These are phyloP conservation scores for Poronia punctata DNA, from an alignment of 495 filamentous ascomycete genomes.

Conservation along the genomic window DNA sequence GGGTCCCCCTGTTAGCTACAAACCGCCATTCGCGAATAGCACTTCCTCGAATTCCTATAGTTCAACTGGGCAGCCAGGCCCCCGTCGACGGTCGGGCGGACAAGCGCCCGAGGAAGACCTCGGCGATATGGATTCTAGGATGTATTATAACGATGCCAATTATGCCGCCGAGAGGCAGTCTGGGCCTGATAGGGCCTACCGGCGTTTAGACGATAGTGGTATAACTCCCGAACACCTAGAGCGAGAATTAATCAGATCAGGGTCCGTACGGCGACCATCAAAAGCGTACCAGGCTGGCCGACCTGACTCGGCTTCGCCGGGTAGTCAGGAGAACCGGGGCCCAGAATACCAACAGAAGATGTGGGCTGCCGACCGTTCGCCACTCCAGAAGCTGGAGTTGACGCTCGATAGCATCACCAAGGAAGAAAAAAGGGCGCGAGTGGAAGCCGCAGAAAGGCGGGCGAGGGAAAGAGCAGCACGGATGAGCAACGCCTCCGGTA, in stretches of 20 bases:
- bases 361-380: constrained; percentile 74
- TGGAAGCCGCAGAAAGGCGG: constrained; percentile 68
- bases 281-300: constrained; percentile 11
- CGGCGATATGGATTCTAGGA: constrained; percentile 33
- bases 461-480: constrained; percentile 44
- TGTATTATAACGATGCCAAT: constrained; percentile 28
- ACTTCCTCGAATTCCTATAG: constrained; percentile 26
- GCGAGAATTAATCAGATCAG: constrained; percentile 12
- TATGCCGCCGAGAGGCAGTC: constrained; percentile 24
- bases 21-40: constrained; percentile 39
- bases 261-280: constrained; percentile 15
- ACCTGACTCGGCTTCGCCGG: constrained; percentile 16
- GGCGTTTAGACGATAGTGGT: constrained; percentile 19
- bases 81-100: constrained; percentile 17
- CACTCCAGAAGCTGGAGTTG: constrained; percentile 83
- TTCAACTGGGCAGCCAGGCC: constrained; percentile 18
- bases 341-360: constrained; percentile 32
- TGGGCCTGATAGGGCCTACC: constrained; percentile 25
- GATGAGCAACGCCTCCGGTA: constrained; percentile 19
- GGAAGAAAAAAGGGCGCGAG: constrained; percentile 76
- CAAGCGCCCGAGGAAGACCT: constrained; percentile 12
- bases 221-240: constrained; percentile 9
- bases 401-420: constrained; percentile 85
- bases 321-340: constrained; percentile 16
- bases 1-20: constrained; percentile 53